Conservation (phyloP, 768 basidiomycete species). For the Podaxis sp. region DNA sequence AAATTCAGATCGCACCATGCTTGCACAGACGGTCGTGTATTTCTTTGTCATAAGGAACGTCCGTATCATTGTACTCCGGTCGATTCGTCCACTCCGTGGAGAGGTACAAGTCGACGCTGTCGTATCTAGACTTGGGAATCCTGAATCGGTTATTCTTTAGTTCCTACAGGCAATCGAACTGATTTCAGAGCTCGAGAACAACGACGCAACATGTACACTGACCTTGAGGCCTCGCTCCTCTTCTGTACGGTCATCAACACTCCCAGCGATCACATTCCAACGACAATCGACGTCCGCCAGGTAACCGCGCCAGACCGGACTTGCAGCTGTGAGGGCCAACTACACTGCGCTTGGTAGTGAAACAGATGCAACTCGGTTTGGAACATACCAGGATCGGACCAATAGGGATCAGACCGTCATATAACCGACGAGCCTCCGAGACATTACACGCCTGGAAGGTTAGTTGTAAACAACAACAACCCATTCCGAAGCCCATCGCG, state of each 20-base stretch:
- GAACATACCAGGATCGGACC: conserved; percentile 87
- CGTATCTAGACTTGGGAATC: conserved; percentile 97
- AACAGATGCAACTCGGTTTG: neutral
- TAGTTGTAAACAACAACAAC: conserved; percentile 95
- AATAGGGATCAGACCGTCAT: conserved; percentile 94
- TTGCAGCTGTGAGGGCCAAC: conserved; percentile 93
- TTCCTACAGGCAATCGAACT: conserved; percentile 50
- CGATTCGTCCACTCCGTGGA: conserved; percentile 85
- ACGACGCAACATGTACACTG: conserved; percentile 3
- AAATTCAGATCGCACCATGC: conserved; percentile 57
- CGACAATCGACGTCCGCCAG: conserved; percentile 96
- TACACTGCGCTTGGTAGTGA: conserved; percentile 29
- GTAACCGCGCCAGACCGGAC: conserved; percentile 93
- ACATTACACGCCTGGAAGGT: conserved; percentile 98
- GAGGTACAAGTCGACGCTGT: conserved; percentile 92
- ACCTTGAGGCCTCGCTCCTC: conserved; percentile 93
- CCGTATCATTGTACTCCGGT: conserved; percentile 91
- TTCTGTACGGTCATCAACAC: conserved; percentile 94
- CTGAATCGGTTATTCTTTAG: conserved; percentile 68
- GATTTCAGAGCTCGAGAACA: conserved; percentile 2
- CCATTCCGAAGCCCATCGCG: conserved; percentile 99
- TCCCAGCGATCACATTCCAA: conserved; percentile 99
- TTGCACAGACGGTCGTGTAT: conserved; percentile 73
- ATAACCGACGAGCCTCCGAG: conserved; percentile 86
- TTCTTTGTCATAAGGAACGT: conserved; percentile 72